Evolutionary conservation across 2,329 filamentous ascomycete genomes (phyloP).

Genomic region (Neonectria faginata): DNA sequence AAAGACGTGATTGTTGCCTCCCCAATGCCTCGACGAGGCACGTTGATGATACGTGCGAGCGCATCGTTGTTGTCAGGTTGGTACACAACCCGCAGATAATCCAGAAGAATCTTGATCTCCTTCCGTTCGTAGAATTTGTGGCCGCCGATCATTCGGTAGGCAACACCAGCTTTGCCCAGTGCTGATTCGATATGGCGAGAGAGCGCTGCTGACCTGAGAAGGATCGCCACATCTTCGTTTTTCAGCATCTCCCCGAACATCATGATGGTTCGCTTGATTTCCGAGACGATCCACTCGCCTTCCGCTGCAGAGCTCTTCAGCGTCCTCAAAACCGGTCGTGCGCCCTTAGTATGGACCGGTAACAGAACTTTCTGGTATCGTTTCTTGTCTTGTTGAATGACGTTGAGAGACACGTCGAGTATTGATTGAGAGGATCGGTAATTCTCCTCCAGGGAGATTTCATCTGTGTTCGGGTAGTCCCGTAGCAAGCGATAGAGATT

Average conservation of each 20-base stretch:
- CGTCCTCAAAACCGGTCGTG: constrained; percentile 82
- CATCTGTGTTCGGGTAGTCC: constrained; percentile 81
- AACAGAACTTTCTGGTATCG: constrained; percentile 84
- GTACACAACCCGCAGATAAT: constrained; percentile 88
- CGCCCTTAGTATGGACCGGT: constrained; percentile 83
- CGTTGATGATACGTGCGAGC: constrained; percentile 84
- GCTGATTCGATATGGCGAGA: constrained; percentile 89
- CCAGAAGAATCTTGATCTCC: constrained; percentile 87
- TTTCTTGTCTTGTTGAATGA: constrained; percentile 90
- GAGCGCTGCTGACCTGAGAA: constrained; percentile 85
- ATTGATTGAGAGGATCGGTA: constrained; percentile 93
- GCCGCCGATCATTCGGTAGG: constrained; percentile 93
- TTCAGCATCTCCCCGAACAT: constrained; percentile 80
- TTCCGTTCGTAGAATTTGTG: constrained; percentile 90
- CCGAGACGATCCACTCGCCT: constrained; percentile 88
- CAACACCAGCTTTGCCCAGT: constrained; percentile 81
- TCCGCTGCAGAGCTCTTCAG: constrained; percentile 78
- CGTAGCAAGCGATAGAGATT: constrained; percentile 84
- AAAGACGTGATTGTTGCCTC: constrained; percentile 80
- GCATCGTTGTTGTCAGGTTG: constrained; percentile 91
- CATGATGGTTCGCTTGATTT: constrained; percentile 77
- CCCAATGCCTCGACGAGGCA: constrained; percentile 83
- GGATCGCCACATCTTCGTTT: constrained; percentile 83
- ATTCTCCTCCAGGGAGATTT: constrained; percentile 91
- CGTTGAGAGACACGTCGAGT: constrained; percentile 79